Base-by-base conservation (phyloP, 1,139 yeast species). In the Hyphopichia pseudoburtonii region DNA sequence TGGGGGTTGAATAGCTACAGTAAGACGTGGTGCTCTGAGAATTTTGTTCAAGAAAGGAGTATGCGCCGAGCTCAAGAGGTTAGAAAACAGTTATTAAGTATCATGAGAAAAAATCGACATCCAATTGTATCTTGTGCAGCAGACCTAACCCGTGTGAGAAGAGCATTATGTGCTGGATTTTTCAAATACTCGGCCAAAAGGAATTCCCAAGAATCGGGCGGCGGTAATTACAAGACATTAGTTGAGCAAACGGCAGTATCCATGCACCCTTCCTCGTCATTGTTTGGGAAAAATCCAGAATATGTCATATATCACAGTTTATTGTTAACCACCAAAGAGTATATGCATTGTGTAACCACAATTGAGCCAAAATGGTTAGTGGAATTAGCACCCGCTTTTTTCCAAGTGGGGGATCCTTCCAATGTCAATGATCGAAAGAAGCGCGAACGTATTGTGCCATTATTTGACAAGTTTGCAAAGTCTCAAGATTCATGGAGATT, bases 281-380 rank as follows among this genome's bases (percentile, higher is more conserved):
- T 92, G 24, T 86, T 78, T 54, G 86, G 83, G 17, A 84, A 83
- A 48, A 76, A 73, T 15, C 81, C 90, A 3, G 89, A 84, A 44
- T 86, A 85, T 52, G 94, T 89, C 36, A 68, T 92, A 2, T 92
- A 89, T 54, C 95, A 90, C 54, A 83, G 94, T 5, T 67, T 92
- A 38, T 67, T 90, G 32, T 68, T 87, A 51, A 92, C 97, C 0
- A 75, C 88, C 4, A 81, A 80, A 52, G 97, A 90, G 65, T 92
- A 89, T 57, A 88, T 92, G 96, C 94, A 88, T 42, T 85, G 88
- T 50, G 86, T 82, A 7, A 83, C 95, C 0, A 71, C 77, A 4
- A 82, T 92, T 36, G 94, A 88, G 39, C 90, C 97, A 0, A 70
- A 71, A 45, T 90, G 97, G 97, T 67, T 92, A 30, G 70, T 83